Evolutionary conservation across 1,284 basidiomycete species (phyloP).

Genomic region (Ustilago nuda): DNA sequence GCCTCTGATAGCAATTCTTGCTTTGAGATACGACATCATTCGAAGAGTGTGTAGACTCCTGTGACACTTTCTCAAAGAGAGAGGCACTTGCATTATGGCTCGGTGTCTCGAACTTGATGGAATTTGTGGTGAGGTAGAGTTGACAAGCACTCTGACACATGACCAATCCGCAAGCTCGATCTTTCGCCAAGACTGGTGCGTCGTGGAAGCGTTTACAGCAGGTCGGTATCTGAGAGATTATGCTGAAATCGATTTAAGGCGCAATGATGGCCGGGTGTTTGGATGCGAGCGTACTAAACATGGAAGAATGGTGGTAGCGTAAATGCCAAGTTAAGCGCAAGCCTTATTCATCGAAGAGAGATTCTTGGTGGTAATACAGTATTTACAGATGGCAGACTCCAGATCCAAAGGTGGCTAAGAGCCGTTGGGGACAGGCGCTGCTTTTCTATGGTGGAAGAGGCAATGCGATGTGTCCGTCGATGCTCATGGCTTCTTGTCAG

Average conservation of each 20-base stretch:
- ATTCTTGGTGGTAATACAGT: conserved; percentile 31
- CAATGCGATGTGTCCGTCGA: background rate
- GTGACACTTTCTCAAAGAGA: too few species aligned
- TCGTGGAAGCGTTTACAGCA: background rate
- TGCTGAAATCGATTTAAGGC: background rate
- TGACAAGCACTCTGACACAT: background rate
- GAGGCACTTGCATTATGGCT: too few species aligned
- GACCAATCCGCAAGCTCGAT: background rate
- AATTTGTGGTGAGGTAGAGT: too few species aligned
- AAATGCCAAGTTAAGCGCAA: background rate
- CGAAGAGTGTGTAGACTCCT: too few species aligned
- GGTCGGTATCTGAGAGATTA: background rate
- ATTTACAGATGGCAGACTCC: conserved; percentile 18
- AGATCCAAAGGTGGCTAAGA: background rate
- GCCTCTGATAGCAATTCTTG: background rate
- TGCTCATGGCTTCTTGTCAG: conserved; percentile 28
- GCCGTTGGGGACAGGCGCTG: background rate
- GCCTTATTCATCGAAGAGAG: background rate
- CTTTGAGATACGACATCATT: background rate
- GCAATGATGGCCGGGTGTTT: background rate
- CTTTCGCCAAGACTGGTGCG: background rate
- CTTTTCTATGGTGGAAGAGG: conserved; percentile 4
- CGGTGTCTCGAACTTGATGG: too few species aligned
- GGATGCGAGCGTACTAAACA: conserved; percentile 8
- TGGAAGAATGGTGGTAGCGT: conserved; percentile 23